phyloP scores from a whole-genome alignment of 106 monocot species.

The Xerophyta viscosa region DNA sequence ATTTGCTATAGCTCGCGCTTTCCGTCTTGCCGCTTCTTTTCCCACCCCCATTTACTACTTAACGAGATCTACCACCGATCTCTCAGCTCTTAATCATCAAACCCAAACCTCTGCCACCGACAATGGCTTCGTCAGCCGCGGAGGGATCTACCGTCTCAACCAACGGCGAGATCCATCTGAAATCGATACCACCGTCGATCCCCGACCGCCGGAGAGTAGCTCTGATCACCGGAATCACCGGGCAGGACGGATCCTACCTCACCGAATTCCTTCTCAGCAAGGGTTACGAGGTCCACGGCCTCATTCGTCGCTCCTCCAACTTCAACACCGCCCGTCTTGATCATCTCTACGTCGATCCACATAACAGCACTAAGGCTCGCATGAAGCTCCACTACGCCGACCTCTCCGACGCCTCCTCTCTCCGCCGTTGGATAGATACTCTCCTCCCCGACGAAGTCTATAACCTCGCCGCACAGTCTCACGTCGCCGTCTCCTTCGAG shows the following conservation, averaged over 20 bases:
- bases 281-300: slow-evolving; percentile 94
- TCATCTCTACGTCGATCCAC: slow-evolving; percentile 94
- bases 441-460: slow-evolving; percentile 93
- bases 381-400: slow-evolving; percentile 99
- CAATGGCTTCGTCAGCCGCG: neutral
- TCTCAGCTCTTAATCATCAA: neutral
- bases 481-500: slow-evolving; percentile 98
- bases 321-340: slow-evolving; percentile 91
- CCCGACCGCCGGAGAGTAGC: slow-evolving; percentile 54
- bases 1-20: no score
- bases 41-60: no score
- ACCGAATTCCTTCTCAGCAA: slow-evolving; percentile 81
- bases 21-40: no score
- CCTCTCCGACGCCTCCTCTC: slow-evolving; percentile 92
- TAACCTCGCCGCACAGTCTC: slow-evolving; percentile 97
- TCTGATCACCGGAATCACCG: slow-evolving; percentile 88
- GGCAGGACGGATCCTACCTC: slow-evolving; percentile 95
- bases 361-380: slow-evolving; percentile 67
- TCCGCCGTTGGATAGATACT: slow-evolving; percentile 82
- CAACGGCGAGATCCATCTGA: neutral
- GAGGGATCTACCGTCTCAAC: neutral
- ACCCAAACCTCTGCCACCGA: neutral
- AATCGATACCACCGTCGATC: slow-evolving; percentile 22
- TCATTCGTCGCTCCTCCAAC: slow-evolving; percentile 95
- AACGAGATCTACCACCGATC: neutral